These are phyloP conservation scores for Sporobolomyces pararoseus DNA, from an alignment of 768 basidiomycete species.

Conservation along the genomic window DNA sequence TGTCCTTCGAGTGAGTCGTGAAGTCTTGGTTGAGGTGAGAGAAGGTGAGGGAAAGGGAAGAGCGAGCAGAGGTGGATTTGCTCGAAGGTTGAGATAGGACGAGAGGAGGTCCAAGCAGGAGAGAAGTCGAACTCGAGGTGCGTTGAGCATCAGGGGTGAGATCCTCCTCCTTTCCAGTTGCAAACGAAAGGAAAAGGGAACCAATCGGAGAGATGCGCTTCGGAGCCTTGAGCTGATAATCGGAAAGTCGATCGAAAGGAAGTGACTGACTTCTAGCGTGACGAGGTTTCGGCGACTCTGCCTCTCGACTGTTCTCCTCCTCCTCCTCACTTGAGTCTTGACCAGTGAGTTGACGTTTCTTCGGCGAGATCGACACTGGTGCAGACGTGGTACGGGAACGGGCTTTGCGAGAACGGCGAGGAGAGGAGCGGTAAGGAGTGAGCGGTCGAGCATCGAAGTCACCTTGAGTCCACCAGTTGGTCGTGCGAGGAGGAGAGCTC, in stretches of 20 bases:
- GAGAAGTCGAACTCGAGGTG: background rate
- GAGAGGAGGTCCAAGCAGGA: background rate
- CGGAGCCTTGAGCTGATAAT: background rate
- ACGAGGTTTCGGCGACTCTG: background rate
- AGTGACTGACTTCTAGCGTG: background rate
- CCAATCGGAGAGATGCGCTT: constrained; percentile 21
- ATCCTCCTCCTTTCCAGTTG: background rate
- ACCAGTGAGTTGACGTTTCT: no score
- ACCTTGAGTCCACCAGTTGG: background rate
- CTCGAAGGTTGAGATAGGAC: background rate
- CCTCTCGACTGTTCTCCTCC: background rate
- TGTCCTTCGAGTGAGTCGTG: background rate
- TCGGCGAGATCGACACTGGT: background rate
- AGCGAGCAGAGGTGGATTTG: background rate
- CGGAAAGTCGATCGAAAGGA: constrained; percentile 4
- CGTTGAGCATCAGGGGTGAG: background rate
- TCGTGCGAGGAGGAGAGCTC: background rate
- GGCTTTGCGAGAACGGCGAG: background rate
- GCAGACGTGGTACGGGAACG: background rate
- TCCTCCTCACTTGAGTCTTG: background rate
- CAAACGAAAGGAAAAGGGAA: background rate
- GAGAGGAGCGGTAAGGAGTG: constrained; percentile 10
- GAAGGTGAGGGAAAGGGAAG: background rate
- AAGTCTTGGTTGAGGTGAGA: background rate
- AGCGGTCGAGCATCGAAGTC: background rate